Evolutionary conservation across 257 asterid genomes (phyloP), one percentile per base, ranked within the genome.

Genomic region (Scutellaria galericulata): DNA sequence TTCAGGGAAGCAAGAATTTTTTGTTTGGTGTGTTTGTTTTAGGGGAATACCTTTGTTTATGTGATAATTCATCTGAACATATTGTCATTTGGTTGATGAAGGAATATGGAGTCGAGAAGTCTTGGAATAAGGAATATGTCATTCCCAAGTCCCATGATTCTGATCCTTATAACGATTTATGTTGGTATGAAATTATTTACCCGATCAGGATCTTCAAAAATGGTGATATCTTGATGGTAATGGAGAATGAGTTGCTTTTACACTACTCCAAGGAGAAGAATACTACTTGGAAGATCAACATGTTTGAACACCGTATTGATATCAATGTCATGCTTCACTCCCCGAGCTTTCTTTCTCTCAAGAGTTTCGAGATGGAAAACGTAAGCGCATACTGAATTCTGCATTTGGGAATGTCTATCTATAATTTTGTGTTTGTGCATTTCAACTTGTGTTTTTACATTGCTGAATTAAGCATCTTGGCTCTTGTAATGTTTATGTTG

Each of bases 71-170:
- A 13, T 75, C 68, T 57, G 48, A 7, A 1, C 78, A 81, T 47
- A 60, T 86, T 50, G 75, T 57, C 22, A 61, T 86, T 6, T 86
- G 86, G 88, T 68, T 76, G 66, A 76, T 86, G 88, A 83, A 79
- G 77, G 82, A 83, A 55, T 81, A 81, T 10, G 83, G 84, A 45
- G 78, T 73, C 4, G 71, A 79, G 75, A 57, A 55, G 18, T 65
- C 82, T 20, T 81, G 90, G 90, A 56, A 7, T 5, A 82, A 73
- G 18, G 70, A 77, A 48, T 55, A 27, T 55, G 81, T 73, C n/a
- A 61, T 83, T 15, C 50, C 77, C 59, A 64, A 75, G 44, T 60
- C 20, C 1, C 6, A 0, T 5, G 15, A 8, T 10, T 47, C 70
- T 9, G 50, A 65, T 65, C 12, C 12, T 9, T 11, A 47, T 57